Conservation (phyloP, 2,329 filamentous ascomycete species). For the Purpureocillium lavendulum region DNA sequence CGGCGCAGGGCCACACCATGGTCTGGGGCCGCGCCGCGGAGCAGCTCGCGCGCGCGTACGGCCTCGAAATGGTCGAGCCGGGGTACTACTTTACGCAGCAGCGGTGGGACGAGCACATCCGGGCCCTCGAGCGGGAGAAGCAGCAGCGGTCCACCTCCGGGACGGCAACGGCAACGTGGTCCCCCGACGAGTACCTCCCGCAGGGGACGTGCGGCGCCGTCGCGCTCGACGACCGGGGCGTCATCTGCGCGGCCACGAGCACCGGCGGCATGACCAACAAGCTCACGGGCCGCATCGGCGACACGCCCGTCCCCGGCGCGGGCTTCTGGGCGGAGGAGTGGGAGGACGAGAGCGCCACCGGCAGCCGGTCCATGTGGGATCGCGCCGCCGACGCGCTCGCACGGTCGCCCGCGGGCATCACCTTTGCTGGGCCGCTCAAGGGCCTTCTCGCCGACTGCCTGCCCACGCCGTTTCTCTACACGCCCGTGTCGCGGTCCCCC, state of each 20-base stretch:
- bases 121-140: slow-evolving; percentile 45
- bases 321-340: slow-evolving; percentile 90
- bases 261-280: slow-evolving; percentile 85
- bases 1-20: slow-evolving; percentile 62
- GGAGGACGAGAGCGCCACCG: slow-evolving; percentile 34
- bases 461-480: slow-evolving; percentile 36
- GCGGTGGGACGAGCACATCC: slow-evolving; percentile 70
- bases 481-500: slow-evolving; percentile 14
- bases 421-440: slow-evolving; percentile 29
- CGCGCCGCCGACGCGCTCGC: slow-evolving; percentile 1
- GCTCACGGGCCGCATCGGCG: slow-evolving; percentile 73
- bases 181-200: slow-evolving; percentile 58
- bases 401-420: slow-evolving; percentile 4
- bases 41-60: slow-evolving; percentile 57
- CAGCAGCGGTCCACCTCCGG: slow-evolving; percentile 11
- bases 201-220: slow-evolving; percentile 83
- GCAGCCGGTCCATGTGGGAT: slow-evolving; percentile 7
- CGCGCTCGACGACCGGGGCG: slow-evolving; percentile 67
- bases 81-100: slow-evolving; percentile 72
- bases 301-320: slow-evolving; percentile 75
- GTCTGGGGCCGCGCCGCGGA: slow-evolving; percentile 63
- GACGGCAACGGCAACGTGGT: slow-evolving; percentile 41
- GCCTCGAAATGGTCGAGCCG: slow-evolving; percentile 59
- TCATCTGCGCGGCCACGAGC: slow-evolving; percentile 59
- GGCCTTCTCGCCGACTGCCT: slow-evolving; percentile 52